Conservation (phyloP, 2,329 filamentous ascomycete genomes). For the Fusarium sp. region DNA sequence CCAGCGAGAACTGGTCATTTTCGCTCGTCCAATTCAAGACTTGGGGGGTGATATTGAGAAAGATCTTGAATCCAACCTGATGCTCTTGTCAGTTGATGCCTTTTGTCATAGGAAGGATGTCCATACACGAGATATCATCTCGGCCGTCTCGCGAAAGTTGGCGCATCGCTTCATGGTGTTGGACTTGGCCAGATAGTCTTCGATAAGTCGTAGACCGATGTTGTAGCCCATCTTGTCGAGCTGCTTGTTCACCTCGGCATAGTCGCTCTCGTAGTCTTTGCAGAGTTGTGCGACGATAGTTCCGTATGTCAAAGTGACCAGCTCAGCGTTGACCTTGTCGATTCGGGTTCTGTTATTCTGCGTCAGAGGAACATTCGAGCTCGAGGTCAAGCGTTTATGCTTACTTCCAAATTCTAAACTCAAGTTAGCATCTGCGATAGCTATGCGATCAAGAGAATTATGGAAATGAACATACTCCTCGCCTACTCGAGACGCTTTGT, state of each 20-base stretch:
- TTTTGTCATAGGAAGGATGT: too few species aligned
- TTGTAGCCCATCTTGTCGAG: constrained; percentile 99
- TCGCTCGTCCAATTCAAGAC: constrained; percentile 97
- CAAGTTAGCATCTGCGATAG: constrained; percentile 47
- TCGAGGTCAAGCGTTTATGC: constrained; percentile 53
- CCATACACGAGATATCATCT: constrained; percentile 91
- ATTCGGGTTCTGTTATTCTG: constrained; percentile 80
- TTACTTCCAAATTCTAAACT: constrained; percentile 90
- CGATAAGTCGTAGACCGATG: constrained; percentile 94
- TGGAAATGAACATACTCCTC: constrained; percentile 67
- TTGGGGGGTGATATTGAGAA: constrained; percentile 94
- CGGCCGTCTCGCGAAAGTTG: constrained; percentile 95
- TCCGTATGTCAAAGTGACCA: constrained; percentile 97
- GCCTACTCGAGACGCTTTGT: constrained; percentile 72
- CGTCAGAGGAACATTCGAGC: constrained; percentile 28
- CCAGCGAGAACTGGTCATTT: constrained; percentile 94
- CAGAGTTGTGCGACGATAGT: constrained; percentile 97
- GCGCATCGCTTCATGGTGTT: constrained; percentile 89
- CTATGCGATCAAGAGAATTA: constrained; percentile 13
- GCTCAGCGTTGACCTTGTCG: constrained; percentile 97
- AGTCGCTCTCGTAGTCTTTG: constrained; percentile 95
- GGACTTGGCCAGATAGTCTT: constrained; percentile 97
- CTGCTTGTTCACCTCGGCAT: constrained; percentile 96
- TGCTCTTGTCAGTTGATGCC: constrained; percentile 37
- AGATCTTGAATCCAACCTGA: constrained; percentile 98